A percentile compares a stretch with the other conserved stretches of the same genome.
Conservation (phyloP, 345 rosid genomes). For the Linum usitatissimum region DNA sequence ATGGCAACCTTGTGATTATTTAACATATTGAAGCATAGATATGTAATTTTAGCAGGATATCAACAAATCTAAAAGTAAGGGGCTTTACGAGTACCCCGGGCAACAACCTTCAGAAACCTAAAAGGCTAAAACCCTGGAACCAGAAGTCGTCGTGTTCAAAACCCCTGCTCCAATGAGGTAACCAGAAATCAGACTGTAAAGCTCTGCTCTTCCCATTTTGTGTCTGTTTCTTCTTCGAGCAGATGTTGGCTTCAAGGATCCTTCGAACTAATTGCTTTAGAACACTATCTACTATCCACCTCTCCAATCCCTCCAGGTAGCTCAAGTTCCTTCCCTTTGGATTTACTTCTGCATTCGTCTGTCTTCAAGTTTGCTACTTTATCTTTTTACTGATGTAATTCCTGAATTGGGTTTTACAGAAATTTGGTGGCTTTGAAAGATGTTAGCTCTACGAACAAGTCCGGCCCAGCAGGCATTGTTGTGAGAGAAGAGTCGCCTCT, state of each 20-base stretch:
- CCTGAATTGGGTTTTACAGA: neutral
- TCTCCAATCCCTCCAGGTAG: conserved; percentile 41
- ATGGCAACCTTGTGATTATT: no score
- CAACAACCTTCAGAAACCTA: neutral
- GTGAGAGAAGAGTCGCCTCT: neutral
- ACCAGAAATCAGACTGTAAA: neutral
- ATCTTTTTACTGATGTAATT: neutral
- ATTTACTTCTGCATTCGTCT: neutral
- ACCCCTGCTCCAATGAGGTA: neutral
- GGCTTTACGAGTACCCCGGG: neutral
- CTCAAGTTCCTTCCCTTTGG: conserved; percentile 8
- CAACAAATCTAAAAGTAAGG: neutral
- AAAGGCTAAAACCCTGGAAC: neutral
- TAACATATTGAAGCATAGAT: neutral
- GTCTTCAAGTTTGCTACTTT: neutral
- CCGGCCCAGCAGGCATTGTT: neutral
- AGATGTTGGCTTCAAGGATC: conserved; percentile 55
- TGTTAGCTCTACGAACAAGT: neutral
- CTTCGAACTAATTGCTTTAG: conserved; percentile 34
- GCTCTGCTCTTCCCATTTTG: neutral
- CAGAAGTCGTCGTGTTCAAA: neutral
- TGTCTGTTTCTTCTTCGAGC: neutral
- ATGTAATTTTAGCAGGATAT: no score
- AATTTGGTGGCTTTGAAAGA: neutral
- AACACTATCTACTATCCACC: conserved; percentile 37